phyloP scores from a whole-genome alignment of 139 green algal species.

The Chlorella vulgaris region DNA sequence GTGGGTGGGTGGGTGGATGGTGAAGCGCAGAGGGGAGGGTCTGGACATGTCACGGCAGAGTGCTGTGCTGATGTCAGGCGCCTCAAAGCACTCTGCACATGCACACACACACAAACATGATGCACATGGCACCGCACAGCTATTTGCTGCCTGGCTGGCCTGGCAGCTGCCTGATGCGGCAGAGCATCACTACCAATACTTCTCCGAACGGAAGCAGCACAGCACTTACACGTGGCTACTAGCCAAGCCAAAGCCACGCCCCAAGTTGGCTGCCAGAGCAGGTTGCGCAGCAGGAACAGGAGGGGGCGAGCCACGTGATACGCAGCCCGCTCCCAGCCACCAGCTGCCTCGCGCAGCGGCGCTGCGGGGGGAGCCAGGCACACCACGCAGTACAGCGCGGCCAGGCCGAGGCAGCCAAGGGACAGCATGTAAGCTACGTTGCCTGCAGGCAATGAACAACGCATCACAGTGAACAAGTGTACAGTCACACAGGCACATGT shows the following conservation, averaged over 20 bases:
- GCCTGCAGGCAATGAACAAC: not conserved
- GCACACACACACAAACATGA: no score
- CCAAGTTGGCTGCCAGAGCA: constrained; percentile 23
- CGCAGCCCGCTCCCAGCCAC: not conserved
- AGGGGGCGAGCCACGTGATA: not conserved
- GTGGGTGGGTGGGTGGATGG: no score
- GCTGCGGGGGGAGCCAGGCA: not conserved
- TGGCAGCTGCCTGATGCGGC: no score
- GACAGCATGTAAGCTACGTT: not conserved
- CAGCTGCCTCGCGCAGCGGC: not conserved
- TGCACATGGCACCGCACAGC: no score
- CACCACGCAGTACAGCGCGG: not conserved
- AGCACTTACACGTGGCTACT: no score
- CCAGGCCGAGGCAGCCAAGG: not conserved
- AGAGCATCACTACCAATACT: no score
- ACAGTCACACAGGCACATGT: not conserved
- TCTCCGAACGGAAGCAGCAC: not conserved
- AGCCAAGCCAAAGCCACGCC: no score
- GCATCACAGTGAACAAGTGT: not conserved
- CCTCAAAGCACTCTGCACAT: no score
- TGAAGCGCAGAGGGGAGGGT: no score
- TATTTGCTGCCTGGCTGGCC: no score
- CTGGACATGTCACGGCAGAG: no score
- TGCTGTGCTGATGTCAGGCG: no score
- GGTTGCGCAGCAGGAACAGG: constrained; percentile 24